These are phyloP conservation scores for Zea luxurians DNA, from an alignment of 176 grass and related monocot species.

Conservation along the genomic window DNA sequence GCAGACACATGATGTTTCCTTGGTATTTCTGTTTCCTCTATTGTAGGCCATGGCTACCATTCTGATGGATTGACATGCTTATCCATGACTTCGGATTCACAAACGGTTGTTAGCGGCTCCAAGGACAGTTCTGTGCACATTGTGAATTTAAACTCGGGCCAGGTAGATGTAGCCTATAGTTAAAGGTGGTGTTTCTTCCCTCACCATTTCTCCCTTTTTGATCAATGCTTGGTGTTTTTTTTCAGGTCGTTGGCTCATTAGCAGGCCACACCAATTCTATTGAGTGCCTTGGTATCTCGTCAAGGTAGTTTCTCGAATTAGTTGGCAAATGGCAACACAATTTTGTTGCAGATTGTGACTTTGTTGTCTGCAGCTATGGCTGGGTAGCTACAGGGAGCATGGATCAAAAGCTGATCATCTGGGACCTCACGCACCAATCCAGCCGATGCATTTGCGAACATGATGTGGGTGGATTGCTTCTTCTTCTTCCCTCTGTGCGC, in stretches of 20 bases:
- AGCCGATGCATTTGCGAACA: slow-evolving; percentile 70
- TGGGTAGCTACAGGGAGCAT: slow-evolving; percentile 82
- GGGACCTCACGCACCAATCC: slow-evolving; percentile 63
- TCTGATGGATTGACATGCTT: slow-evolving; percentile 87
- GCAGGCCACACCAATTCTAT: slow-evolving; percentile 61
- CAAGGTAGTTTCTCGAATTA: not conserved
- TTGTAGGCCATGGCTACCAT: slow-evolving; percentile 78
- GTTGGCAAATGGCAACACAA: not conserved
- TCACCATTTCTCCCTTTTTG: not conserved
- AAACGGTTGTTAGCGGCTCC: slow-evolving; percentile 66
- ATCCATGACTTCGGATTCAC: slow-evolving; percentile 68
- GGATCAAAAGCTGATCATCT: slow-evolving; percentile 80
- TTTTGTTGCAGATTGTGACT: not conserved
- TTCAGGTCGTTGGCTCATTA: slow-evolving; percentile 64
- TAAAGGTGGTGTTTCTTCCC: not conserved
- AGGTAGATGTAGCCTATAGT: slow-evolving; percentile 40
- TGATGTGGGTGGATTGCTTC: slow-evolving; percentile 39
- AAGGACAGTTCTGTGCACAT: slow-evolving; percentile 77
- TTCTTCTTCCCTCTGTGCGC: not conserved
- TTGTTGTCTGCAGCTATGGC: slow-evolving; percentile 39
- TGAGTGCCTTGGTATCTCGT: slow-evolving; percentile 54
- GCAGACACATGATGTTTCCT: not conserved
- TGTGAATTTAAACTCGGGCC: slow-evolving; percentile 73
- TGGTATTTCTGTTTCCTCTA: not conserved
- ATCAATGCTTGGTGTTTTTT: not conserved